Percentiles rank a stretch among this genome's conserved stretches.
phyloP scores from a whole-genome alignment of 1,139 yeast species.

The Nadsonia commutata region DNA sequence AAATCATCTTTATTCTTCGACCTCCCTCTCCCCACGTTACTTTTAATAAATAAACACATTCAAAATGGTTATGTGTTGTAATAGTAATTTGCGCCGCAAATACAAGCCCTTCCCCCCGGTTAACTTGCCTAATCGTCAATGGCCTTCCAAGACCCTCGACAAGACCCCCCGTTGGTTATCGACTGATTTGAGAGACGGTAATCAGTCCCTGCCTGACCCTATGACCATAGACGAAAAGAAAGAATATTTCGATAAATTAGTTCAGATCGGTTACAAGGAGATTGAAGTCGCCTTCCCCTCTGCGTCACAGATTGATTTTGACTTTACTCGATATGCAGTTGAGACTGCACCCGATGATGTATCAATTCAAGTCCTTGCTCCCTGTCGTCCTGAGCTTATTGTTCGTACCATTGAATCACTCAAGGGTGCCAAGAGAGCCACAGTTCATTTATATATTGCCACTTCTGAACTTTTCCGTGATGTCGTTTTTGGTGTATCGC shows the following conservation, averaged over 20 bases:
- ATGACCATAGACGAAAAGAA: conserved; percentile 86
- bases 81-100: conserved; percentile 25
- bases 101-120: conserved; percentile 58
- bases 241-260: conserved; percentile 67
- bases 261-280: conserved; percentile 91
- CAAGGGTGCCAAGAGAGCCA: conserved; percentile 80
- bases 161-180: conserved; percentile 94
- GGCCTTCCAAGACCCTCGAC: conserved; percentile 69
- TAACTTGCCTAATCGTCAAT: conserved; percentile 58
- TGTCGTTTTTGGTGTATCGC: conserved; percentile 75
- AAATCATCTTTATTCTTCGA: neutral
- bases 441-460: conserved; percentile 82
- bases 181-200: conserved; percentile 92
- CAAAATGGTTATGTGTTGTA: conserved; percentile 8
- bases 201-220: conserved; percentile 94
- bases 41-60: neutral
- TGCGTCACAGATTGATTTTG: conserved; percentile 56
- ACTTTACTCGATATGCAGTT: conserved; percentile 5
- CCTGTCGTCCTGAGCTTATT: conserved; percentile 82
- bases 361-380: conserved; percentile 79
- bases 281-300: conserved; percentile 95
- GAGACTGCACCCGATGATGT: conserved; percentile 20
- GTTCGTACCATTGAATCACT: conserved; percentile 80
- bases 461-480: conserved; percentile 84
- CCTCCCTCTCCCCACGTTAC: neutral